These are phyloP conservation scores for Citrus reticulata DNA, from an alignment of 345 rosid genomes.

Conservation along the genomic window DNA sequence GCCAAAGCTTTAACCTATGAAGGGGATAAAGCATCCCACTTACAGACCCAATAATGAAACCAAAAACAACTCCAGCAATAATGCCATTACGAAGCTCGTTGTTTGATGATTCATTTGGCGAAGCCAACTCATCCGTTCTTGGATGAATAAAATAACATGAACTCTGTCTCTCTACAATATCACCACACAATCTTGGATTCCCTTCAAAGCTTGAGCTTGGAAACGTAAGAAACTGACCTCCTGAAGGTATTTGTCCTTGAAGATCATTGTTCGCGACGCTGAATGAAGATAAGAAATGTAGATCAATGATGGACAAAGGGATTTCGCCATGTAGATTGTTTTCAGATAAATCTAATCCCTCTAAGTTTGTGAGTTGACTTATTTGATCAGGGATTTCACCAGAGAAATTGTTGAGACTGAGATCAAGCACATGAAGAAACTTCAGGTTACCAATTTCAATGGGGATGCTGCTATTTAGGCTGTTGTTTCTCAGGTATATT, in stretches of 20 bases:
- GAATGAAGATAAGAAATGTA: conserved; percentile 6
- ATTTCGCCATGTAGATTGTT: conserved; percentile 1
- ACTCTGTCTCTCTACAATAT: background rate
- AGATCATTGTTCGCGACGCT: conserved; percentile 3
- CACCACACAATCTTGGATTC: background rate
- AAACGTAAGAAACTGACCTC: conserved; percentile 7
- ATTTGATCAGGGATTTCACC: conserved; percentile 39
- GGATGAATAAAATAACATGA: background rate
- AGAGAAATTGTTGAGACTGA: conserved; percentile 46
- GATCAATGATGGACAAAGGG: background rate
- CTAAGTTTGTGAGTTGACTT: conserved; percentile 7
- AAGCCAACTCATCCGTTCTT: background rate
- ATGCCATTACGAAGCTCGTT: background rate
- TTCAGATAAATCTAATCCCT: conserved; percentile 10
- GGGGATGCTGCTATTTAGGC: conserved; percentile 58
- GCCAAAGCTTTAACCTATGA: background rate
- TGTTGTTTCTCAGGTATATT: conserved; percentile 47
- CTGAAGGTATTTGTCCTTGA: conserved; percentile 5
- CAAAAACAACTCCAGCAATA: background rate
- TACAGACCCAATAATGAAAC: background rate
- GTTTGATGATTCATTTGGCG: background rate
- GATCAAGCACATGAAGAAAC: conserved; percentile 55
- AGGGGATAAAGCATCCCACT: conserved; percentile 1
- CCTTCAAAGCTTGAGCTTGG: conserved; percentile 1
- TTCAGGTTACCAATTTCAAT: conserved; percentile 50